Percentiles rank a stretch among this genome's conserved stretches.
These are phyloP conservation scores for Alternaria longipes DNA, from an alignment of 2,329 filamentous ascomycete species.

Conservation along the genomic window DNA sequence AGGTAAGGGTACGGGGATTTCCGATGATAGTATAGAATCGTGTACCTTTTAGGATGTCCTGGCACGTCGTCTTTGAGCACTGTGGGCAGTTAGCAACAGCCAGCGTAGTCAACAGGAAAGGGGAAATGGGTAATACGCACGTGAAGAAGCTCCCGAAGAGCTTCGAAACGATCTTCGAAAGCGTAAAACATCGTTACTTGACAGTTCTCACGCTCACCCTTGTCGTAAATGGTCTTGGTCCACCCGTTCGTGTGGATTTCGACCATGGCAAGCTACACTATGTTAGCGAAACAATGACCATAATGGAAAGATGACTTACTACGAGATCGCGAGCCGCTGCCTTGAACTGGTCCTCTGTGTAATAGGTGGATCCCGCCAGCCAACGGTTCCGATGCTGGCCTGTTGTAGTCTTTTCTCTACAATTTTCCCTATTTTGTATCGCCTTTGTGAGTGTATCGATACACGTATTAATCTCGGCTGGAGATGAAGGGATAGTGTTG, in stretches of 20 bases:
- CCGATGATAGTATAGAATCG: slow-evolving; percentile 14
- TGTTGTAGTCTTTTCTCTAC: slow-evolving; percentile 4
- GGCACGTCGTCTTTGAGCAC: slow-evolving; percentile 21
- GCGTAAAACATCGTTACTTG: slow-evolving; percentile 17
- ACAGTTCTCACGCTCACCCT: slow-evolving; percentile 10
- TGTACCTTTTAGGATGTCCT: slow-evolving; percentile 23
- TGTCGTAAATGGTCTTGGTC: slow-evolving; percentile 16
- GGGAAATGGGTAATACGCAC: neutral
- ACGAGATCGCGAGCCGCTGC: slow-evolving; percentile 10
- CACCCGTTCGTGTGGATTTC: slow-evolving; percentile 19
- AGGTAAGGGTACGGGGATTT: slow-evolving; percentile 9
- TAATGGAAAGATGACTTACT: neutral
- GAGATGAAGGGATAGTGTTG: slow-evolving; percentile 3
- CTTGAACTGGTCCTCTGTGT: neutral
- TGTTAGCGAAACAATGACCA: neutral
- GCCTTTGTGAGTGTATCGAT: slow-evolving; percentile 6
- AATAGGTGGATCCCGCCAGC: slow-evolving; percentile 8
- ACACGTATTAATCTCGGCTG: neutral
- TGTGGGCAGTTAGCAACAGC: neutral
- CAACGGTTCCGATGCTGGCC: slow-evolving; percentile 15
- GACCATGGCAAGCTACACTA: slow-evolving; percentile 5
- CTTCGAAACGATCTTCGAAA: slow-evolving; percentile 20
- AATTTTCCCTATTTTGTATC: slow-evolving; percentile 13
- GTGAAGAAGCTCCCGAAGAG: slow-evolving; percentile 12
- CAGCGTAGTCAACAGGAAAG: neutral